Evolutionary conservation across 129 eudicot genomes (phyloP).

Genomic region (Flaveria sonorensis): DNA sequence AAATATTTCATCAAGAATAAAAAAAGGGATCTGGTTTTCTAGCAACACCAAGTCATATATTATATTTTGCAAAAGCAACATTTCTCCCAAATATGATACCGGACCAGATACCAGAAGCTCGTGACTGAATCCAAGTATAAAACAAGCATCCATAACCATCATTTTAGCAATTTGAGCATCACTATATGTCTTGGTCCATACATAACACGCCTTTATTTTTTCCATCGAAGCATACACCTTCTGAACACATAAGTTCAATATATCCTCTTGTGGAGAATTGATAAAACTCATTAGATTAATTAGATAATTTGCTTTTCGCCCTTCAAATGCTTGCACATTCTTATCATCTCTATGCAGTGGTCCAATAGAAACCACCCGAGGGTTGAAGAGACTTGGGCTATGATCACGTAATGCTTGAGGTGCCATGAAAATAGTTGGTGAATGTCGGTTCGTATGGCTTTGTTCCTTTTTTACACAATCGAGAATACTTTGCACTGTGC

Average conservation of each 20-base stretch:
- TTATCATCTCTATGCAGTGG: not conserved
- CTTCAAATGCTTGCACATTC: not conserved
- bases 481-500: no score
- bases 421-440: no score
- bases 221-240: not conserved
- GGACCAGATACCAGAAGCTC: no score
- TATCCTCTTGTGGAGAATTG: not conserved
- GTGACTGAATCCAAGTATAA: not conserved
- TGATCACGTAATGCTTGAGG: no score
- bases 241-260: not conserved
- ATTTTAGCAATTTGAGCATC: not conserved
- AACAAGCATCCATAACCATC: not conserved
- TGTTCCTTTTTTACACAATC: no score
- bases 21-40: constrained; percentile 22
- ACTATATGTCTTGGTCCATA: not conserved
- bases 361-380: no score
- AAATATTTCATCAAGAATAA: constrained; percentile 6
- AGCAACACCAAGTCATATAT: constrained; percentile 2
- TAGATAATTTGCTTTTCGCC: not conserved
- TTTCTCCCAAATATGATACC: not conserved
- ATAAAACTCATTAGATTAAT: not conserved
- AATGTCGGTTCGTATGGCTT: no score
- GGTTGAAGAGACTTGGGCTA: no score
- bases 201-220: not conserved
- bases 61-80: not conserved